A percentile compares a stretch with the other conserved stretches of the same genome.
Conservation (phyloP, 1,284 basidiomycete species). For the Pholiota adiposa region DNA sequence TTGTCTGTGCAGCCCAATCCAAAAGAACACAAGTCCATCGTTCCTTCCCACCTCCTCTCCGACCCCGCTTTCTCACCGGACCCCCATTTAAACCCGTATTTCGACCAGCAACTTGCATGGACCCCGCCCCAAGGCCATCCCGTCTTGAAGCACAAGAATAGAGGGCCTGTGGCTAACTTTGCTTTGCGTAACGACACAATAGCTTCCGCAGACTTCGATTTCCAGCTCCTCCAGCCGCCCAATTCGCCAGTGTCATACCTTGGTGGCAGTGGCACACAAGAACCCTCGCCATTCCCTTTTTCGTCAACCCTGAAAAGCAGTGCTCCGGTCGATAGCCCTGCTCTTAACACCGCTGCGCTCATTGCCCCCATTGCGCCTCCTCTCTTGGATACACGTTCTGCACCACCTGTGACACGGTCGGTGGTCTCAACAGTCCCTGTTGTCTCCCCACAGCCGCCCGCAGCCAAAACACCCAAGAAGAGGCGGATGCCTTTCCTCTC, state of each 20-base stretch:
- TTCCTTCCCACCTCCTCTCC: conserved; percentile 29
- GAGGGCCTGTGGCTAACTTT: conserved; percentile 10
- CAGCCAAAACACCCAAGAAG: conserved; percentile 16
- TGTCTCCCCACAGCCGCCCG: conserved; percentile 11
- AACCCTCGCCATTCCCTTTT: conserved; percentile 11
- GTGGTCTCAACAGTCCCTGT: background rate
- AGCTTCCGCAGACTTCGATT: conserved; percentile 21
- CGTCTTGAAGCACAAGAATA: conserved; percentile 25
- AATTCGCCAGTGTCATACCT: conserved; percentile 33
- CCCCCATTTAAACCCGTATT: conserved; percentile 51
- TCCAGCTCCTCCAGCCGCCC: conserved; percentile 34
- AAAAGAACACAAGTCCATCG: conserved; percentile 21
- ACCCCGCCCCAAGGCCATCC: conserved; percentile 33
- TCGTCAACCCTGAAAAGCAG: conserved; percentile 11
- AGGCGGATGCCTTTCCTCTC: conserved; percentile 27
- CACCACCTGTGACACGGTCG: background rate
- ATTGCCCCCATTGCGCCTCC: conserved; percentile 1
- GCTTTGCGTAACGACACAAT: conserved; percentile 8
- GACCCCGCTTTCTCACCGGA: conserved; percentile 64
- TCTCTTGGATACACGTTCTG: background rate
- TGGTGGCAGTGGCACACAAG: conserved; percentile 15
- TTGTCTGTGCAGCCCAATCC: conserved; percentile 14
- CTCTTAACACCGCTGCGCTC: conserved; percentile 1
- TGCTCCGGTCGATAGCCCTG: background rate
- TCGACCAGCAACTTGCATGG: conserved; percentile 33